Evolutionary conservation across 2,329 filamentous ascomycete species (phyloP), one percentile per base, ranked within the genome.

Genomic region (Penicillium brevicompactum): DNA sequence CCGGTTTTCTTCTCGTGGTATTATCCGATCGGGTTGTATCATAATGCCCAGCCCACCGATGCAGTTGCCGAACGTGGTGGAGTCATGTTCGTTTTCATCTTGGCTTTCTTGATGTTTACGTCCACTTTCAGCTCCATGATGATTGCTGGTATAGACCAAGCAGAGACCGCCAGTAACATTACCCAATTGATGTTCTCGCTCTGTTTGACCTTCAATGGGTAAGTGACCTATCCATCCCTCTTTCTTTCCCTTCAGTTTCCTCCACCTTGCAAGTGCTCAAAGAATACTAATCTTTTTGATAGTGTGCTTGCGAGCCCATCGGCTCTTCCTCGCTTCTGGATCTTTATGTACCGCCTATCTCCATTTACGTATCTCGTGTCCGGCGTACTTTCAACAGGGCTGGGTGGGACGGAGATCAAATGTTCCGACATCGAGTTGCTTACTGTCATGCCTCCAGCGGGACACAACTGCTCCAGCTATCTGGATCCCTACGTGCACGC

Each of bases 91-190:
- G 72, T 90, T 6, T 83, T 86, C 64, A 79, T 81, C 62, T 76
- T 88, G 51, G 80, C 86, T 62, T 85, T 91, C 62, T 80, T 91
- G 70, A 75, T 91, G 64, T 91, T 87, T 69, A 82, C 86, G 21
- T 84, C 82, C 22, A 85, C 87, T 0, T 91, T 91, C 61, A 86
- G 87, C 0, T 84, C 89, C 58, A 86, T 91, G 82, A 82, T 85
- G 22, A 89, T 91, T 56, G 85, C 86, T 0, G 86, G 84, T 0
- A 78, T 91, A 31, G 85, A 85, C 0, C 80, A 88, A 52, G 84
- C 87, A 0, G 82, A 87, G 60, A 88, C 86, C 0, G 88, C 86
- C 1, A 82, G 81, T 2, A 83, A 81, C 32, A 72, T 89, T 31
- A 84, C 84, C 34, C 84, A 83, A 7, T 70, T 87, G 4, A 65